Evolutionary conservation across 2,329 filamentous ascomycete genomes (phyloP).

Genomic region (Cladophialophora psammophila): DNA sequence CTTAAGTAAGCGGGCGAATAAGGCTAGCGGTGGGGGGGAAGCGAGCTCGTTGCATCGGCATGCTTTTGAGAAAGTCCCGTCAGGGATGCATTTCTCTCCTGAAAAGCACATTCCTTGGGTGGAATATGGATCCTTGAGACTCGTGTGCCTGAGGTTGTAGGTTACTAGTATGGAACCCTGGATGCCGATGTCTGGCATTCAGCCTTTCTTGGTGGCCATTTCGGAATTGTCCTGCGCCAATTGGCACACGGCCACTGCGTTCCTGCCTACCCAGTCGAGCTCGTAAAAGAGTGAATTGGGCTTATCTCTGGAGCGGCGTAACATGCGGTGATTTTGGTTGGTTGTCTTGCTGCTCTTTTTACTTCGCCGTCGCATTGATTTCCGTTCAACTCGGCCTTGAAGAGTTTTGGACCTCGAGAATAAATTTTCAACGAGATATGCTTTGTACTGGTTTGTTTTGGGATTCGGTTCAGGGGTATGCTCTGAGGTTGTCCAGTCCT

Average conservation of each 20-base stretch:
- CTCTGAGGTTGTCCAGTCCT: constrained; percentile 23
- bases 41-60: neutral
- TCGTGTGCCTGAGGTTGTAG: neutral
- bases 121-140: neutral
- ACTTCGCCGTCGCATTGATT: constrained; percentile 14
- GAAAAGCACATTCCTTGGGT: neutral
- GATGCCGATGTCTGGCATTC: constrained; percentile 10
- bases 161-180: neutral
- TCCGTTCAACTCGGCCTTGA: constrained; percentile 15
- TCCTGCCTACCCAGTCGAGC: constrained; percentile 25
- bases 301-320: constrained; percentile 19
- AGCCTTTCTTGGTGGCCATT: constrained; percentile 20
- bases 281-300: constrained; percentile 22
- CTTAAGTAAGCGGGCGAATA: neutral
- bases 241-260: constrained; percentile 21
- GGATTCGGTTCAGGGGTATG: constrained; percentile 17
- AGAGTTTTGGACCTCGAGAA: neutral
- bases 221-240: constrained; percentile 12
- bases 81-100: constrained; percentile 19
- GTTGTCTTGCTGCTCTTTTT: constrained; percentile 11
- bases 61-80: constrained; percentile 21
- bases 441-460: constrained; percentile 15
- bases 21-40: neutral
- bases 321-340: constrained; percentile 24
- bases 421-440: constrained; percentile 2